Percentiles rank a stretch among this genome's conserved stretches.
phyloP scores from a whole-genome alignment of 331 rosid species.

The Spiraea crenata region DNA sequence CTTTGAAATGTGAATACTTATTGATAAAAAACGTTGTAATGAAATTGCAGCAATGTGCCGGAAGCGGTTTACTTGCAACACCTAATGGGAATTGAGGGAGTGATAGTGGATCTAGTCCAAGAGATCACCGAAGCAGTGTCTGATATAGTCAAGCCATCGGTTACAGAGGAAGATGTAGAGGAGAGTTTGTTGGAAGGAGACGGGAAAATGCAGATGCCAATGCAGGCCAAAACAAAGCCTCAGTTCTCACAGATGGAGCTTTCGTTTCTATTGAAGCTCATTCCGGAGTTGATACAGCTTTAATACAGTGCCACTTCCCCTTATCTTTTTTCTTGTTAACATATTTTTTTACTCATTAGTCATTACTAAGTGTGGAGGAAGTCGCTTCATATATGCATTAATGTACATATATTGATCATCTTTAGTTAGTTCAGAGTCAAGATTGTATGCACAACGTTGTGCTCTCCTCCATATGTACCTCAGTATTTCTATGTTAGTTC shows the following conservation, averaged over 20 bases:
- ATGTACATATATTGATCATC: slow-evolving; percentile 16
- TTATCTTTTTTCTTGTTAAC: background rate
- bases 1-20: background rate
- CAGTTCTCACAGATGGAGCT: slow-evolving; percentile 76
- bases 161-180: slow-evolving; percentile 38
- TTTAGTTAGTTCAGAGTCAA: too few species aligned
- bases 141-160: slow-evolving; percentile 47
- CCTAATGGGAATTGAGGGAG: slow-evolving; percentile 88
- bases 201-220: slow-evolving; percentile 10
- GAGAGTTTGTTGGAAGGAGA: slow-evolving; percentile 34
- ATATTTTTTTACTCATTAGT: background rate
- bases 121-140: slow-evolving; percentile 72
- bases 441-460: background rate
- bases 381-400: background rate
- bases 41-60: slow-evolving; percentile 63
- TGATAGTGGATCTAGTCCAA: slow-evolving; percentile 74
- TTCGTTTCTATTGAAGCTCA: slow-evolving; percentile 74
- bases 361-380: slow-evolving; percentile 7
- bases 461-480: slow-evolving; percentile 1
- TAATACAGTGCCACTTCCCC: slow-evolving; percentile 11
- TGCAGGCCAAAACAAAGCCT: slow-evolving; percentile 49
- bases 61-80: slow-evolving; percentile 91
- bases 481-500: background rate
- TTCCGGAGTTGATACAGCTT: slow-evolving; percentile 62
- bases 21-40: background rate